These are phyloP conservation scores for Ricinus communis DNA, from an alignment of 345 rosid species.

Conservation along the genomic window DNA sequence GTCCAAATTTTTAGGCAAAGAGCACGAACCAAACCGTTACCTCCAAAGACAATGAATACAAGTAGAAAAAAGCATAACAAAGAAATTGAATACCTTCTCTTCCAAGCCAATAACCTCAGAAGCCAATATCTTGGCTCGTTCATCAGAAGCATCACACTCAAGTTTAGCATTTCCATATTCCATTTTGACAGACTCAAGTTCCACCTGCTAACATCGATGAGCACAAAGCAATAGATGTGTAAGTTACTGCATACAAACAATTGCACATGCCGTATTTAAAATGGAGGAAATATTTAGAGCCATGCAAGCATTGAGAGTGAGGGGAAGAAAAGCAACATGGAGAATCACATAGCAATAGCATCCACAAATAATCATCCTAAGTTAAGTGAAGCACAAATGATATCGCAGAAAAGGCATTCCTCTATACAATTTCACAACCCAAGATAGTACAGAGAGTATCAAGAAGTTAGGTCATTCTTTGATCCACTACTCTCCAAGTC, in stretches of 20 bases:
- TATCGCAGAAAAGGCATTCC: neutral
- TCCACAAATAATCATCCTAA: neutral
- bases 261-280: neutral
- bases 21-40: neutral
- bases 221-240: constrained; percentile 16
- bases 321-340: neutral
- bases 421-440: neutral
- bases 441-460: neutral
- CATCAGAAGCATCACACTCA: constrained; percentile 91
- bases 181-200: constrained; percentile 71
- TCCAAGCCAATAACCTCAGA: constrained; percentile 97
- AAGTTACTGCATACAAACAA: neutral
- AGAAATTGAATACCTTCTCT: constrained; percentile 72
- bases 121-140: constrained; percentile 85
- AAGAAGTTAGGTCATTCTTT: neutral
- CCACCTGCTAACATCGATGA: constrained; percentile 53
- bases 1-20: neutral
- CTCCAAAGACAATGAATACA: neutral
- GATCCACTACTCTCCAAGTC: neutral
- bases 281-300: neutral
- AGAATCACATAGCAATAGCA: neutral
- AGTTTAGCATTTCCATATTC: constrained; percentile 75
- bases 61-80: neutral
- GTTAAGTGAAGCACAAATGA: neutral
- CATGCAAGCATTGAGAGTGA: neutral